These are phyloP conservation scores for Pseudogymnoascus sp. DNA, from an alignment of 2,329 filamentous ascomycete species.

Conservation along the genomic window DNA sequence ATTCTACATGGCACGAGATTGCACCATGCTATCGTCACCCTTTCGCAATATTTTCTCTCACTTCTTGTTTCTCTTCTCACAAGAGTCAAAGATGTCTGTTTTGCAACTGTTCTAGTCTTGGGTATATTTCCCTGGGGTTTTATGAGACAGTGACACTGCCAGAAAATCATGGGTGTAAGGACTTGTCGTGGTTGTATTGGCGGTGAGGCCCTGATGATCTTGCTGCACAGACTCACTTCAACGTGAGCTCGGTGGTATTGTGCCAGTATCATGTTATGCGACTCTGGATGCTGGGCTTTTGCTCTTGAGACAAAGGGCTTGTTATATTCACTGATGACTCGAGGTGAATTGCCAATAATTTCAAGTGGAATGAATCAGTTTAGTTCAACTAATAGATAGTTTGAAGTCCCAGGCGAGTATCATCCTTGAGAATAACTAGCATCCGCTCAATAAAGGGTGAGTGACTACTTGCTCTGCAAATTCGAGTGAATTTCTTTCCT, in stretches of 20 bases:
- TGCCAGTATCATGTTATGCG: not conserved
- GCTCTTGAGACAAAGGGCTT: not conserved
- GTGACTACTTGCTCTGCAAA: not conserved
- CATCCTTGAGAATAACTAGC: not conserved
- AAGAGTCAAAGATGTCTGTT: not conserved
- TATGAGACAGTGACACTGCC: not conserved
- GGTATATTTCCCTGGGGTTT: not conserved
- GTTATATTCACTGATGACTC: not conserved
- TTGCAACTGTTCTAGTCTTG: not conserved
- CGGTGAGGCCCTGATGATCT: not conserved
- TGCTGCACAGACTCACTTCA: too few species aligned
- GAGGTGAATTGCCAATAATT: not conserved
- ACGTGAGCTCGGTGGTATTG: too few species aligned
- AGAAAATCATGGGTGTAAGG: not conserved
- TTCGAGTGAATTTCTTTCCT: not conserved
- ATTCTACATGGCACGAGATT: constrained; percentile 1
- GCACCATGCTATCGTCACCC: not conserved
- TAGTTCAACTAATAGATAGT: not conserved
- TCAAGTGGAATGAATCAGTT: not conserved
- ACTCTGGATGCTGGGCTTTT: too few species aligned
- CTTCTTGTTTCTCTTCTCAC: not conserved
- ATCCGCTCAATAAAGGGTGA: not conserved
- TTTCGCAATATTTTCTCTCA: not conserved
- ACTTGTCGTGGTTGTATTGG: not conserved
- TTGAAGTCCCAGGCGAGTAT: not conserved